Evolutionary conservation across 768 basidiomycete species (phyloP), one percentile per base, ranked within the genome.

Genomic region (Suillus lakei): DNA sequence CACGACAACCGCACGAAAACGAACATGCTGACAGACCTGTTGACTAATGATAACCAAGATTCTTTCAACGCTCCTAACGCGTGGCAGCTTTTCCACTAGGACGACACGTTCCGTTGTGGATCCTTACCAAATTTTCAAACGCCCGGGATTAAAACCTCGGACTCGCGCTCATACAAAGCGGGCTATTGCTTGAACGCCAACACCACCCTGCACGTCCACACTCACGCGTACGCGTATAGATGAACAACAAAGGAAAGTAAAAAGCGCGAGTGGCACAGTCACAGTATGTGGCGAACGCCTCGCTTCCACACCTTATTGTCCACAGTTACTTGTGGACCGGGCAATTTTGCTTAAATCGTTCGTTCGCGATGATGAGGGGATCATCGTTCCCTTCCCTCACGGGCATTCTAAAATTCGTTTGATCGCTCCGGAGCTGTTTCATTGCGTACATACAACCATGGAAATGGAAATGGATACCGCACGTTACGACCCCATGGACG

Each of bases 401-500:
- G 39, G 39, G 18, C 21, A 21, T 59, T 59, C 26, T 18, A 41
- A 21, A 59, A 28, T 3, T 59, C 10, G 7, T 23, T 50, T 60
- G 61, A 30, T 38, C 23, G 54, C 30, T 34, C 26, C 39, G 18
- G 26, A 41, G 39, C 38, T 7, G 5, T 38, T 10, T 39, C 38
- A 39, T 28, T 21, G 38, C 39, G 28, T 41, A 41, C 58, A 53
- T 18, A 53, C 51, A 18, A 38, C 41, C 39, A 41, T 59, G 58
- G 32, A 30, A 32, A 53, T 41, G 16, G 16, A 41, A 46, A 10
- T 54, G 30, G 53, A 54, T 13, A 34, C 66, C 48, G 43, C 74
- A 77, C 73, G 76, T 15, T 66, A 64, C 62, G 60, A 68, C 50
- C 62, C 71, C 70, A 77, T 77, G 76, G 74, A 78, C 59, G 69